phyloP scores from a whole-genome alignment of 441 rosid species.

The Rhodomyrtus psidioides region DNA sequence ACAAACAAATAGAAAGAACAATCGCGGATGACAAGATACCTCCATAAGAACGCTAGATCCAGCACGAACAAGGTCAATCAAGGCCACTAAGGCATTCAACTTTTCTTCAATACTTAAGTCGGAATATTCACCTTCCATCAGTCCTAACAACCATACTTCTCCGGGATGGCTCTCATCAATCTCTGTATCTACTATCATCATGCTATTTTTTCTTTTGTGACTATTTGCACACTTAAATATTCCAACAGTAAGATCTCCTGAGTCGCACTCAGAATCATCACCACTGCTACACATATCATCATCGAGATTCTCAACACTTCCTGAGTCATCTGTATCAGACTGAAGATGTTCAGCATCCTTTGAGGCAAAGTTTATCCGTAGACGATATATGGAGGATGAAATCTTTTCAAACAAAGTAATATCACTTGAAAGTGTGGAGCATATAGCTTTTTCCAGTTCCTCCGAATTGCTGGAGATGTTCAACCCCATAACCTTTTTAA shows the following conservation, averaged over 20 bases:
- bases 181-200: constrained; percentile 41
- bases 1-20: neutral
- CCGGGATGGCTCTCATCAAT: constrained; percentile 96
- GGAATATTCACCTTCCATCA: constrained; percentile 94
- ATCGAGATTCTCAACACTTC: constrained; percentile 77
- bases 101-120: constrained; percentile 81
- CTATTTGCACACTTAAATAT: constrained; percentile 25
- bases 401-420: constrained; percentile 92
- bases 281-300: constrained; percentile 36
- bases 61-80: constrained; percentile 77
- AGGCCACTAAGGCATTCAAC: constrained; percentile 71
- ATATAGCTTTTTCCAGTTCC: constrained; percentile 56
- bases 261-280: constrained; percentile 49
- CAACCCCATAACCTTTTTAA: constrained; percentile 52
- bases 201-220: constrained; percentile 31
- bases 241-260: constrained; percentile 28
- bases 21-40: constrained; percentile 37
- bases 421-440: constrained; percentile 88
- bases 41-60: constrained; percentile 71
- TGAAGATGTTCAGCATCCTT: constrained; percentile 44
- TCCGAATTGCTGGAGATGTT: constrained; percentile 46
- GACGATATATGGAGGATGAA: constrained; percentile 67
- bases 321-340: constrained; percentile 71
- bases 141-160: constrained; percentile 88
- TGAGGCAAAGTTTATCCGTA: constrained; percentile 46